Evolutionary conservation across 2,329 filamentous ascomycete species (phyloP), one percentile per base, ranked within the genome.

Genomic region (Sordariomycetes sp.): DNA sequence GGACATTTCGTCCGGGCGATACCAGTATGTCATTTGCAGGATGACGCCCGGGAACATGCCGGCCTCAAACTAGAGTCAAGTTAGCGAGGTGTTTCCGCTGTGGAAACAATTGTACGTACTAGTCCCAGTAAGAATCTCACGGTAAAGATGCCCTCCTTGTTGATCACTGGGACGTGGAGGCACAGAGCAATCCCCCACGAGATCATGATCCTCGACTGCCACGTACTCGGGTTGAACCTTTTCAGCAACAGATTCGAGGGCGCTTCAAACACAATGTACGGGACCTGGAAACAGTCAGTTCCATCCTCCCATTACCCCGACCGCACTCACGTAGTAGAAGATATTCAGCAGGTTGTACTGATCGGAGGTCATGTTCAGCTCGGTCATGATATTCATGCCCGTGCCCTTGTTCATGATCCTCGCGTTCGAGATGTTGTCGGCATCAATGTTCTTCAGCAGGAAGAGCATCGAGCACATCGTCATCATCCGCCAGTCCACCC

Each of bases 21-120:
- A 78, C 74, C 75, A 78, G 59, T 76, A 77, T 1, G 70, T 72
- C 66, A 77, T 69, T 59, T 76, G 74, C 5, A 76, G 58, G 18
- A 75, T 68, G 11, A 76, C 67, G 0, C 73, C 73, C 1, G 74
- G 73, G 57, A 73, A 76, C 65, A 73, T 68, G 11, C 72, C 72
- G 2, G 72, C 71, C 57, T 74, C 72, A 48, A 70, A 67, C 64
- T 70, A 57, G 25, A 20, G 4, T 2, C 43, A n/a, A n/a, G 16
- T 48, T 16, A 35, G 10, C 20, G 32, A 50, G 32, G 34, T 35
- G 20, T 7, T 53, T 14, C 58, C 60, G 22, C 59, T 73, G 32
- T 75, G 61, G 0, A 71, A 69, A 69, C 76, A 73, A 1, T 76
- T 64, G 48, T 70, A 71, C 71, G 68, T 72, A 60, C 67, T 57